Base-by-base conservation (phyloP, 1,284 basidiomycete genomes). In the Cryptococcus sp. region DNA sequence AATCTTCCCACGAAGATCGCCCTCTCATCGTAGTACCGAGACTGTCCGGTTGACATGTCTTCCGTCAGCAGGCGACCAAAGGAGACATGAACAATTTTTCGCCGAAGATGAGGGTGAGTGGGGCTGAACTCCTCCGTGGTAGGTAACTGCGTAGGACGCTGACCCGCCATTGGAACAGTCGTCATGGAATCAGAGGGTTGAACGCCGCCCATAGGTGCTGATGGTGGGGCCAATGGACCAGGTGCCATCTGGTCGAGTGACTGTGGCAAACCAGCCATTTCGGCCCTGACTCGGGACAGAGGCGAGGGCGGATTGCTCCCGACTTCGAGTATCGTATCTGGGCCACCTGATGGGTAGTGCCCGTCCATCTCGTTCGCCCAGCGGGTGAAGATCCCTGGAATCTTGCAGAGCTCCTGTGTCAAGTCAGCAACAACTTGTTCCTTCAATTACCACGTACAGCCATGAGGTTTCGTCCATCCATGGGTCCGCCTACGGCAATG, bases 1-100 rank as follows among this genome's bases (percentile, higher is more conserved):
- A 75, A 54, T 3, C 65, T 42, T 1, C 71, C 65, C 1, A 76
- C 69, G 47, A 68, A 71, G 22, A 76, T 49, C 1, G 72, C 73
- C 1, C 61, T 40, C 27, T 71, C 66, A 56, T 76, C 74, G 22
- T 65, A 52, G 52, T 61, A 74, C 3, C 55, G 52, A 0, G 57
- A 48, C 7, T 52, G 56, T 4, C 58, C 66, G 17, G 53, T 45
- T 1, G 46, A 25, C 0, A 47, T 10, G 35, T 69, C 65, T 39
- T 70, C 61, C 0, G 41, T 50, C 1, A 73, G 46, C 5, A 52
- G 42, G 10, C 72, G 57, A 5, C 72, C 72, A 19, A 57, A 63
- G 47, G 71, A 71, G 0, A 67, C 72, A 46, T 55, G 57, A 1
- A 66, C 17, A 2, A 68, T 22, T 13, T 45, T 39, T 22, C 58